Evolutionary conservation across 108 stramenopile genomes (phyloP), one percentile per base, ranked within the genome.

Genomic region (Cyclotella distinguenda): DNA sequence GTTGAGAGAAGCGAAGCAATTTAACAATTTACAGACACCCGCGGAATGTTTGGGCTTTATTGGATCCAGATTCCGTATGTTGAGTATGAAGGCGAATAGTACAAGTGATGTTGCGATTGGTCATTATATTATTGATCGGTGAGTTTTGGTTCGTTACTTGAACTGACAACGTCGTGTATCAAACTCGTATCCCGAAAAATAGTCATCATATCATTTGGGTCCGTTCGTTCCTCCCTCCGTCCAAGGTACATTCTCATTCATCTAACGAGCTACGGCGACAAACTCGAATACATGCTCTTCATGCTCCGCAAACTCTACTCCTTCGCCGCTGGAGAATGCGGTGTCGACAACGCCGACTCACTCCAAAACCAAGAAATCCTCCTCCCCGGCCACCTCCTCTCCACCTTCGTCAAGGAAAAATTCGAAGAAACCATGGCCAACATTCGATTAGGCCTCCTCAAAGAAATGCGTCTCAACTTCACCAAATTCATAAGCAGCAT

Each of bases 301-400:
- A 77, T 94, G 78, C 60, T 96, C 25, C 77, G 97, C 45, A 97
- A 98, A 72, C 81, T 99, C 21, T 97, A 93, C 72, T 57, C 95
- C 9, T 96, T 99, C 67, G 99, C 92, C 8, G 90, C 91, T 23
- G 97, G 96, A 1, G 80, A 90, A 39, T 96, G 96, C 59, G 87
- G 84, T 10, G 90, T 86, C n/a, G 99, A 99, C 82, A 97, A 97
- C 52, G 83, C 97, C 2, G 99, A 99, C 78, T 90, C 94, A 4
- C 72, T 98, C 26, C 88, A 89, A 63, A 98, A 98, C 70, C 96
- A 96, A 68, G 98, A 97, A 68, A 70, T 96, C 16, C 76, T 98
- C n/a, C 74, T 94, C 16, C 92, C 96, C 2, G 97, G 97, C 18
- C 97, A 99, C 67, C 70, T 99, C 54, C 72, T 94, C 32, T 80